Base-by-base conservation (phyloP, 192 early-diverging fungal genomes). In the Coemansia sp. region DNA sequence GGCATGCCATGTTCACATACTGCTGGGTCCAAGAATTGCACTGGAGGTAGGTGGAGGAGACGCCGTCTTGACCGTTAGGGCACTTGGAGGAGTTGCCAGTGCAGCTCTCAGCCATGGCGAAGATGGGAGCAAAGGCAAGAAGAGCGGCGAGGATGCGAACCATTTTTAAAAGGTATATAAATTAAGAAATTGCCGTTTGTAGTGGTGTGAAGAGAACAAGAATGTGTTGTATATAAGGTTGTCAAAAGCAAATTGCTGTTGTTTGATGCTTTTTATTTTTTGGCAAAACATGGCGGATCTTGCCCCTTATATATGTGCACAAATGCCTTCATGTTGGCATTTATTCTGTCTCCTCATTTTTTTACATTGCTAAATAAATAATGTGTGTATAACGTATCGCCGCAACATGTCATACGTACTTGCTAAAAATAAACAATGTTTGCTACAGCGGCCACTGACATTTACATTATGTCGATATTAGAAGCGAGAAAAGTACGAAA, bases 41-140 rank as follows among this genome's bases (percentile, higher is more conserved):
- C 60, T 78, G 75, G 16, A 72, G 57, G 50, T 78, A 78, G 50
- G 50, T 72, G 22, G 71, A 47, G 13, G 75, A 78, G 9, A 72
- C 70, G 19, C 67, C 67, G 20, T 78, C 67, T 54, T 69, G 49
- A 47, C 59, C 57, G 61, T 70, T 70, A 9, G 75, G 75, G 32
- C 75, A 78, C 2, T 65, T 69, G 1, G 75, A 67, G 2, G 35
- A 52, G 46, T 78, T 78, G 24, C 75, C 75, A 16, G 54, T 57
- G 67, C 75, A 78, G 16, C 49, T 65, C 62, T 35, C 47, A 51
- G 49, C 35, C 47, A 48, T 53, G 60, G 46, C 36, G 47, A 49
- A 46, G 57, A 46, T 27, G 36, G 67, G 47, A n/a, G 60, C 55
- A 32, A 62, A 29, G 23, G 54, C 60, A 49, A 69, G 46, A 42